Evolutionary conservation across 495 filamentous ascomycete genomes (phyloP).

Genomic region (Cetradonia linearis): DNA sequence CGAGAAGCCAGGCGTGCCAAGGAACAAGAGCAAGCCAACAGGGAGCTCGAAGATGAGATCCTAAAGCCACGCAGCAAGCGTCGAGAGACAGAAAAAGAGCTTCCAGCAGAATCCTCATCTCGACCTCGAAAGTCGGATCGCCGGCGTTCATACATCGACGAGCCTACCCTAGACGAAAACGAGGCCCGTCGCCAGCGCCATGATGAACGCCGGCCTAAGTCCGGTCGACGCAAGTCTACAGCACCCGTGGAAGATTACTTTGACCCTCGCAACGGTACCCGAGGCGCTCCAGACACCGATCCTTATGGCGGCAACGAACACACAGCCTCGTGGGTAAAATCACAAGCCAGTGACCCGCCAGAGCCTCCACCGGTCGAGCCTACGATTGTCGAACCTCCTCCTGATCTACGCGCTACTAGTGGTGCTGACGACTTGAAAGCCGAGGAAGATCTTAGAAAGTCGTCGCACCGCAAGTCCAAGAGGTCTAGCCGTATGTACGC

Average conservation of each 20-base stretch:
- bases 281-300: slow-evolving; percentile 18
- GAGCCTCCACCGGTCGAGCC: slow-evolving; percentile 47
- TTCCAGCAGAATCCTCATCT: slow-evolving; percentile 18
- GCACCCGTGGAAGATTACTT: slow-evolving; percentile 33
- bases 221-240: slow-evolving; percentile 24
- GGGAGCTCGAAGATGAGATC: slow-evolving; percentile 32
- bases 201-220: slow-evolving; percentile 19
- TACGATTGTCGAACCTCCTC: slow-evolving; percentile 45
- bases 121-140: slow-evolving; percentile 24
- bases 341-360: slow-evolving; percentile 44
- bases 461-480: slow-evolving; percentile 24
- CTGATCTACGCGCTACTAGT: slow-evolving; percentile 26
- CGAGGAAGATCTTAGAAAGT: slow-evolving; percentile 17
- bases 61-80: slow-evolving; percentile 19
- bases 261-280: slow-evolving; percentile 29
- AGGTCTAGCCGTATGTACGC: slow-evolving; percentile 19
- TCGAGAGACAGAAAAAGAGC: slow-evolving; percentile 14
- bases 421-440: slow-evolving; percentile 15
- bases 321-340: slow-evolving; percentile 51
- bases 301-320: slow-evolving; percentile 40
- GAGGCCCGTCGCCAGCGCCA: slow-evolving; percentile 17
- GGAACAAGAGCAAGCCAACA: slow-evolving; percentile 41
- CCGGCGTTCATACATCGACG: slow-evolving; percentile 21
- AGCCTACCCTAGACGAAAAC: slow-evolving; percentile 9
- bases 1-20: slow-evolving; percentile 31